Evolutionary conservation across 139 green algal genomes (phyloP).

Genomic region (Microglena sp.): DNA sequence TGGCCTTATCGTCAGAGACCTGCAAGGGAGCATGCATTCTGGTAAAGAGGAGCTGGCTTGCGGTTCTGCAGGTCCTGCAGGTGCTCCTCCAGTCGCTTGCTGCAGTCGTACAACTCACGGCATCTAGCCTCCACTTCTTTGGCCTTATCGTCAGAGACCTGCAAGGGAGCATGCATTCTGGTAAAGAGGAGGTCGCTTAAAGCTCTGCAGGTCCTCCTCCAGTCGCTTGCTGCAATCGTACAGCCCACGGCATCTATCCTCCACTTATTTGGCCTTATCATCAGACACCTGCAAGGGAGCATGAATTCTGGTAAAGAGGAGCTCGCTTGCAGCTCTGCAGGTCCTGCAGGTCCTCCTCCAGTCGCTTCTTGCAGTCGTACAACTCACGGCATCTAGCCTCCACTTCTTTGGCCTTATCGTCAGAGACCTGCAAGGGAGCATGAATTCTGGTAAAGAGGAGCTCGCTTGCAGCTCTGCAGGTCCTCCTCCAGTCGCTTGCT

Average conservation of each 20-base stretch:
- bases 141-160: too few relatives aligned
- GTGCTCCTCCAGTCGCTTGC: constrained; percentile 54
- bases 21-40: too few relatives aligned
- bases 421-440: too few relatives aligned
- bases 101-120: constrained; percentile 51
- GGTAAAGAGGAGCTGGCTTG: constrained; percentile 75
- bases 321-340: constrained; percentile 75
- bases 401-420: too few relatives aligned
- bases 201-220: too few relatives aligned
- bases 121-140: constrained; percentile 28
- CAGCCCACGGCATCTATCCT: too few relatives aligned
- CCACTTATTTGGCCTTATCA: too few relatives aligned
- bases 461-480: constrained; percentile 73
- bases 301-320: constrained; percentile 80
- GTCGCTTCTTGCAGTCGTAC: constrained; percentile 49
- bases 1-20: constrained; percentile 9
- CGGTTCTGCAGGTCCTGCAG: constrained; percentile 72
- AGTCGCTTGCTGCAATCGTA: too few relatives aligned
- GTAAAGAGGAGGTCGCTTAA: too few relatives aligned
- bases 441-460: constrained; percentile 81
- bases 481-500: constrained; percentile 59
- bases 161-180: too few relatives aligned
- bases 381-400: constrained; percentile 41
- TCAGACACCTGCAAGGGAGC: too few relatives aligned
- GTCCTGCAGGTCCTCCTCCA: constrained; percentile 64